Evolutionary conservation across 139 green algal genomes (phyloP), one percentile per base, ranked within the genome.

Genomic region (Micromonas pusilla): DNA sequence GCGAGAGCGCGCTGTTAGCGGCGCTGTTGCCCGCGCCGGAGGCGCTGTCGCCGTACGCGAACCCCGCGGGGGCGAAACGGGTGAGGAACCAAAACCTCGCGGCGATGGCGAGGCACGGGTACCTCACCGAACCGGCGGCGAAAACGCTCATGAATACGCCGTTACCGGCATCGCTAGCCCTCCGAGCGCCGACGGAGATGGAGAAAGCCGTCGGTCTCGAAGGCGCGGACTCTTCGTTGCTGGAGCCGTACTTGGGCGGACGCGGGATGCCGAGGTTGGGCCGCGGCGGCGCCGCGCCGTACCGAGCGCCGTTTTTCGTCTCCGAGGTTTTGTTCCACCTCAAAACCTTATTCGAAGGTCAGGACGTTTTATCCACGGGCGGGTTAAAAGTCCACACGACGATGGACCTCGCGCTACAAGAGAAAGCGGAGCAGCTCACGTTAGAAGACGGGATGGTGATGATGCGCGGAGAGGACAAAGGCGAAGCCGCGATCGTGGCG

Each of bases 221-320:
- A 5, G 60, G 60, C 16, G 6, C 13, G 13, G 25, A 68, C 60
- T 5, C 9, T 32, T 68, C 25, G 13, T n/a, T n/a, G n/a, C n/a
- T n/a, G n/a, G n/a, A n/a, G n/a, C n/a, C n/a, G n/a, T n/a, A n/a
- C n/a, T n/a, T n/a, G n/a, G n/a, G n/a, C n/a, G n/a, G n/a, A n/a
- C n/a, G n/a, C n/a, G n/a, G n/a, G n/a, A n/a, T n/a, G n/a, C n/a
- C n/a, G n/a, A 68, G 60, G 5, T 68, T 57, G 45, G 45, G 45
- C 28, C 66, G 30, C 34, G 34, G 33, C 33, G 21, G 6, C 16
- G 23, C 33, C 19, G 66, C 72, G 1, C 86, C 86, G 30, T 90
- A 81, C 65, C 73, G 83, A 5, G 86, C 86, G 3, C 86, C 86
- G 2, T 90, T 80, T 57, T 90, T 90, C 66, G 85, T 90, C 60